Conservation (phyloP, 257 asterid species). For the Ilex aquifolium region DNA sequence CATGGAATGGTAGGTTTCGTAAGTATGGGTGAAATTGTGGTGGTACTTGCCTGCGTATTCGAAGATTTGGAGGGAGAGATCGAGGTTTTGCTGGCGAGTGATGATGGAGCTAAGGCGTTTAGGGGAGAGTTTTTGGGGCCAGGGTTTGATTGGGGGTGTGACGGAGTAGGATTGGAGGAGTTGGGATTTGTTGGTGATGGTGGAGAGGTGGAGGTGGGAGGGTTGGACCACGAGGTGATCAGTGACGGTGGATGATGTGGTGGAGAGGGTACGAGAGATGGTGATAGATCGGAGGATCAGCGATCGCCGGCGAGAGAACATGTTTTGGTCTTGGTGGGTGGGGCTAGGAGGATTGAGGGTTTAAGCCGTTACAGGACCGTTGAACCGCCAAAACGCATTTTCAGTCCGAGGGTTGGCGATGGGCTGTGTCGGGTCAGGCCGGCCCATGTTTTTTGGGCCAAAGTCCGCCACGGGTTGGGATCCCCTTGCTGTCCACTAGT, state of each 20-base stretch:
- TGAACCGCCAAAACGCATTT: neutral
- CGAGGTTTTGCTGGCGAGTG: constrained; percentile 60
- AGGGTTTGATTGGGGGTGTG: constrained; percentile 85
- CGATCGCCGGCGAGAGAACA: constrained; percentile 26
- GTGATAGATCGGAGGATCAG: constrained; percentile 21
- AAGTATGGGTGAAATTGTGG: constrained; percentile 53
- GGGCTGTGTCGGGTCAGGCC: neutral
- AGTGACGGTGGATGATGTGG: constrained; percentile 13
- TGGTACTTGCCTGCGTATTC: constrained; percentile 69
- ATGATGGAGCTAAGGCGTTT: constrained; percentile 56
- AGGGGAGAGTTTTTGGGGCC: constrained; percentile 69
- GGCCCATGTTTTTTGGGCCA: neutral
- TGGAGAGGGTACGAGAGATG: constrained; percentile 24
- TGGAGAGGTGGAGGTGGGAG: constrained; percentile 31
- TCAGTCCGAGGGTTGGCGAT: neutral
- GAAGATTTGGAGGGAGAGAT: constrained; percentile 74
- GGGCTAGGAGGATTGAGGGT: neutral
- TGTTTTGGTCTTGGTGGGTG: constrained; percentile 2
- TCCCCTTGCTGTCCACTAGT: too few relatives aligned
- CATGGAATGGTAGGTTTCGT: constrained; percentile 66
- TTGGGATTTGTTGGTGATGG: constrained; percentile 49
- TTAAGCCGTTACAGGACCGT: neutral
- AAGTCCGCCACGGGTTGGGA: too few relatives aligned
- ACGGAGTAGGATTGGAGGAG: constrained; percentile 59
- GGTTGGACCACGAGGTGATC: constrained; percentile 25